Evolutionary conservation across 441 rosid species (phyloP).

Genomic region (Rhodomyrtus psidioides): DNA sequence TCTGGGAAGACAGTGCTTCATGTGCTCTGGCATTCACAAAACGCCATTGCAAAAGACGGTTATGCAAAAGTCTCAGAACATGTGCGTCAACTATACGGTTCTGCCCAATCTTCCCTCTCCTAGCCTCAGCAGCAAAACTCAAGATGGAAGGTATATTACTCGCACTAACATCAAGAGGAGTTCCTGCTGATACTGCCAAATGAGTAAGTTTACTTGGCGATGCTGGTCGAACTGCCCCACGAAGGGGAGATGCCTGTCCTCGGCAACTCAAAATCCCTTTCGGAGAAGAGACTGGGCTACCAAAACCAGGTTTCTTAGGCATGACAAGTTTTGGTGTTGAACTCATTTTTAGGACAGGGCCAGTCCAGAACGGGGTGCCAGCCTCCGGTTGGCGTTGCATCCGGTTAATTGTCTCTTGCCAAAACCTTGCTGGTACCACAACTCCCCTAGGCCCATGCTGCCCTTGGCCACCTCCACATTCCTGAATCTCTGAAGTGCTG

Average conservation of each 20-base stretch:
- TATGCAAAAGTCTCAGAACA: slow-evolving; percentile 56
- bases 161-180: slow-evolving; percentile 23
- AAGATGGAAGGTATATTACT: slow-evolving; percentile 45
- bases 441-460: slow-evolving; percentile 28
- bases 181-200: slow-evolving; percentile 19
- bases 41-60: slow-evolving; percentile 79
- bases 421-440: slow-evolving; percentile 44
- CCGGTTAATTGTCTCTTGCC: slow-evolving; percentile 45
- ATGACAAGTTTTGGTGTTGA: slow-evolving; percentile 23
- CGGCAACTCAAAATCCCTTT: slow-evolving; percentile 32
- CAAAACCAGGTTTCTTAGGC: slow-evolving; percentile 38
- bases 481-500: slow-evolving; percentile 40
- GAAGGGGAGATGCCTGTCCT: slow-evolving; percentile 43
- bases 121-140: slow-evolving; percentile 73
- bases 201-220: slow-evolving; percentile 65
- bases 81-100: slow-evolving; percentile 56
- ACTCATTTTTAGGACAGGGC: slow-evolving; percentile 20
- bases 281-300: slow-evolving; percentile 48
- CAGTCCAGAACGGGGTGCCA: slow-evolving; percentile 28
- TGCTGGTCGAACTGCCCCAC: slow-evolving; percentile 45
- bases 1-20: slow-evolving; percentile 41
- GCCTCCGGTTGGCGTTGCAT: slow-evolving; percentile 33
- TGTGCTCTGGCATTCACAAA: slow-evolving; percentile 77
- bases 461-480: slow-evolving; percentile 14
- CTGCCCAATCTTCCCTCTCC: slow-evolving; percentile 65